A percentile compares a stretch with the other conserved stretches of the same genome.
Evolutionary conservation across 495 filamentous ascomycete species (phyloP).

Genomic region (Penicillium simplicissimum): DNA sequence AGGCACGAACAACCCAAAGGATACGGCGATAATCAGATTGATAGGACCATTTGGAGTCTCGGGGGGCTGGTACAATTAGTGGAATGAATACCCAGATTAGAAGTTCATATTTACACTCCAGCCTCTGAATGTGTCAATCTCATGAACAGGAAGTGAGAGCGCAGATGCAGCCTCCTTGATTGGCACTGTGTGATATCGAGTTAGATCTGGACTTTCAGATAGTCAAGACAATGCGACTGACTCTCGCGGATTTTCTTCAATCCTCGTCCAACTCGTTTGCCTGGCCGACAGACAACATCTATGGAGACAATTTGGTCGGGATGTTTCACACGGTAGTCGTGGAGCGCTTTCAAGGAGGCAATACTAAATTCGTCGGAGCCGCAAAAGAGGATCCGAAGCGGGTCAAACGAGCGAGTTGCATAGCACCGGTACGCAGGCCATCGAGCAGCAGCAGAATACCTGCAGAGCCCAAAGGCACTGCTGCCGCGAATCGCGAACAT

Average conservation of each 20-base stretch:
- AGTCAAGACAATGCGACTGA: constrained; percentile 28
- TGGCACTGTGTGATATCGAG: constrained; percentile 57
- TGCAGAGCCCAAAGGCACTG: constrained; percentile 27
- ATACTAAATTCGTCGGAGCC: constrained; percentile 93
- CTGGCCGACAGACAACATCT: constrained; percentile 81
- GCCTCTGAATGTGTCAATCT: constrained; percentile 75
- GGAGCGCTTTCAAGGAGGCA: constrained; percentile 70
- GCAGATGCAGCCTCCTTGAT: constrained; percentile 64
- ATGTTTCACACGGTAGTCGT: constrained; percentile 56
- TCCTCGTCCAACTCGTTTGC: constrained; percentile 73
- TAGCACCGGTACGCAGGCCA: constrained; percentile 26
- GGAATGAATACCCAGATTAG: not conserved
- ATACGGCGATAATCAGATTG: constrained; percentile 92
- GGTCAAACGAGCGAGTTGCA: constrained; percentile 49
- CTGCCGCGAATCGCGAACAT: constrained; percentile 31
- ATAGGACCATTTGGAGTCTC: constrained; percentile 50
- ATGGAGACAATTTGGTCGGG: constrained; percentile 70
- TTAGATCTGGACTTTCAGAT: constrained; percentile 15
- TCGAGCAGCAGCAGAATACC: constrained; percentile 8
- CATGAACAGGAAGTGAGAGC: constrained; percentile 67
- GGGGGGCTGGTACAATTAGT: constrained; percentile 54
- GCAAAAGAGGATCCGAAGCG: constrained; percentile 91
- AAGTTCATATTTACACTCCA: constrained; percentile 60
- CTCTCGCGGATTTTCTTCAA: constrained; percentile 70
- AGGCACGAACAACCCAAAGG: constrained; percentile 89